Percentiles rank a stretch among this genome's conserved stretches.
Conservation (phyloP, 768 basidiomycete genomes). For the Suillus discolor region DNA sequence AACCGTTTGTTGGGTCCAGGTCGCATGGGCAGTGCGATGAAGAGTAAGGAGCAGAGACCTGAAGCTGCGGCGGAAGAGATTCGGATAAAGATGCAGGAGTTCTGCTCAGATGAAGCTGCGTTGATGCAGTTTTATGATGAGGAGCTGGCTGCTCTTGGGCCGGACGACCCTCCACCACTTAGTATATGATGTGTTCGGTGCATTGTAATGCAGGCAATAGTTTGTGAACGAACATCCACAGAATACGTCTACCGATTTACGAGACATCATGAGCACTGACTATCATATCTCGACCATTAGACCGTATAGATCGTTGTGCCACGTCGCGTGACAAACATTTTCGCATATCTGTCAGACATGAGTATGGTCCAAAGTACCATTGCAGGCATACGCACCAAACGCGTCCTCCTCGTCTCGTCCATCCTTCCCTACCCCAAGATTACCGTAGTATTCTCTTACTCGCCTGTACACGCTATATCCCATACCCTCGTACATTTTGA, state of each 20-base stretch:
- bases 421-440: conserved; percentile 73
- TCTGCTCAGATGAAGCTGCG: conserved; percentile 60
- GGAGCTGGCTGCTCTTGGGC: conserved; percentile 55
- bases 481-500: conserved; percentile 88
- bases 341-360: conserved; percentile 55
- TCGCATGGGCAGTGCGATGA: conserved; percentile 55
- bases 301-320: conserved; percentile 62
- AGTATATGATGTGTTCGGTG: conserved; percentile 34
- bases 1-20: conserved; percentile 82
- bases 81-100: conserved; percentile 56
- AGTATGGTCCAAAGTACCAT: conserved; percentile 2
- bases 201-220: conserved; percentile 9
- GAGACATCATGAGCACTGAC: conserved; percentile 47
- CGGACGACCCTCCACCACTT: conserved; percentile 46
- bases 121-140: conserved; percentile 76
- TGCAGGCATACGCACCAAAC: conserved; percentile 64
- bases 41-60: conserved; percentile 57
- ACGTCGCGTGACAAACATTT: conserved; percentile 71
- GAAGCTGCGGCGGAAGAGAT: conserved; percentile 64
- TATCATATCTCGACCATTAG: conserved; percentile 74
- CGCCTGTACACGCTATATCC: conserved; percentile 93
- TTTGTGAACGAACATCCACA: conserved; percentile 13
- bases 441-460: conserved; percentile 89
- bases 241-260: conserved; percentile 20
- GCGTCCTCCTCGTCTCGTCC: conserved; percentile 87